Percentiles rank a stretch among this genome's conserved stretches.
Conservation (phyloP, 1,284 basidiomycete species). For the Kwoniella shivajii region DNA sequence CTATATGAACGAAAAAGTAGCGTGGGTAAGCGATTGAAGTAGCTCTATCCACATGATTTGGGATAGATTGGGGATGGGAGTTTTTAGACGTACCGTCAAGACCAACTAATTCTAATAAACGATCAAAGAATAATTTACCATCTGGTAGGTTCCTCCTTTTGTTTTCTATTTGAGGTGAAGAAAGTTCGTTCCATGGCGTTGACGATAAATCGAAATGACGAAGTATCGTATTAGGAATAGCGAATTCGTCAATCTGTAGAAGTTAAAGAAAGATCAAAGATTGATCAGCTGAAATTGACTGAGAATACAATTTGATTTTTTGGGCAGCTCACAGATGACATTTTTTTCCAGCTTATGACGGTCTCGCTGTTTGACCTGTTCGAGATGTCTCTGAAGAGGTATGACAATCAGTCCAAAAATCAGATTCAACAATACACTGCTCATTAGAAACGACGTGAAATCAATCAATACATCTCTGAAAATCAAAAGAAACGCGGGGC, state of each 20-base stretch:
- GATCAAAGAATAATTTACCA: conserved; percentile 42
- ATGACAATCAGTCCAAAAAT: neutral
- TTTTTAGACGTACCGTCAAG: conserved; percentile 32
- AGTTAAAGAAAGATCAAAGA: neutral
- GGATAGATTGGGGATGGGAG: neutral
- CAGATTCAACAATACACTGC: neutral
- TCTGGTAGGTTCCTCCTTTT: conserved; percentile 27
- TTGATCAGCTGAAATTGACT: neutral
- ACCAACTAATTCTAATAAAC: conserved; percentile 35
- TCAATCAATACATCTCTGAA: neutral
- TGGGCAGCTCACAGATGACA: conserved; percentile 6
- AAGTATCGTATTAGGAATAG: conserved; percentile 35
- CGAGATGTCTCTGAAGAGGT: neutral
- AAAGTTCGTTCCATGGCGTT: conserved; percentile 29
- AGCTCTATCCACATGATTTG: neutral
- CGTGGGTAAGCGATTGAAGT: neutral
- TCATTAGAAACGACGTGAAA: neutral
- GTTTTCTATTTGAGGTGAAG: conserved; percentile 11
- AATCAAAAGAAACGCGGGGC: conserved; percentile 12
- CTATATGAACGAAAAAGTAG: conserved; percentile 10
- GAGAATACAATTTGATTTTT: neutral
- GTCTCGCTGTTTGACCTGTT: too few species aligned
- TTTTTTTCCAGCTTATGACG: neutral
- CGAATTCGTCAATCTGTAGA: conserved; percentile 32
- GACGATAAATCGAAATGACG: conserved; percentile 45